Conservation (phyloP, 1,284 basidiomycete species). For the Meripilus lineatus region DNA sequence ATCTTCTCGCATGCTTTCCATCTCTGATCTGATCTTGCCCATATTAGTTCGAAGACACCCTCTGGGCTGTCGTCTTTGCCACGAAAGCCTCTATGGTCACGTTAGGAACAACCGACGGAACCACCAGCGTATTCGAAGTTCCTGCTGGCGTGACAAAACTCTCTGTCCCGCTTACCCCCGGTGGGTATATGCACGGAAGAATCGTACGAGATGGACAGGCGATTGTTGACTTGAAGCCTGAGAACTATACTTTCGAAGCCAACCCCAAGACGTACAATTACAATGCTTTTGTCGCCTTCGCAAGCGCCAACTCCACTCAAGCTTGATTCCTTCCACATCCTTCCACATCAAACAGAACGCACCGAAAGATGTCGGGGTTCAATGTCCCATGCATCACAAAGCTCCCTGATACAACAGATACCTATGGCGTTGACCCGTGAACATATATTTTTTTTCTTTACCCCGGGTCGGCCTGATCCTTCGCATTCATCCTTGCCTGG, state of each 20-base stretch:
- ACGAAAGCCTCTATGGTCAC: slow-evolving; percentile 48
- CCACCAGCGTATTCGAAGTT: slow-evolving; percentile 45
- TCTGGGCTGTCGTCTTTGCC: slow-evolving; percentile 67
- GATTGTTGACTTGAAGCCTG: slow-evolving; percentile 45
- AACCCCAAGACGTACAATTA: slow-evolving; percentile 57
- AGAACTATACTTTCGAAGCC: slow-evolving; percentile 47
- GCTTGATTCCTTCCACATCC: too few species aligned
- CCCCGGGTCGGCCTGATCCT: too few species aligned
- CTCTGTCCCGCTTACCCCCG: slow-evolving; percentile 50
- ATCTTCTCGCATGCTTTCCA: background rate
- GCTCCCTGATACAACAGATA: too few species aligned
- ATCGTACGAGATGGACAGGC: slow-evolving; percentile 50
- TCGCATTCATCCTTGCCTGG: too few species aligned
- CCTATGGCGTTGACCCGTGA: too few species aligned
- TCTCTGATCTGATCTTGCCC: background rate
- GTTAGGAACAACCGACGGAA: slow-evolving; percentile 38
- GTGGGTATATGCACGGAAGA: slow-evolving; percentile 56
- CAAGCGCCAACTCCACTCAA: slow-evolving; percentile 26
- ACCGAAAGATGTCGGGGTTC: too few species aligned
- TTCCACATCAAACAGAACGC: too few species aligned
- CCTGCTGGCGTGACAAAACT: slow-evolving; percentile 63
- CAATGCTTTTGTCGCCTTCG: slow-evolving; percentile 55
- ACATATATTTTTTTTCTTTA: too few species aligned
- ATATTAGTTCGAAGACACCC: slow-evolving; percentile 42
- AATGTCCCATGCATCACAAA: too few species aligned